Percentiles rank a stretch among this genome's conserved stretches.
These are phyloP conservation scores for Lepidopterella palustris DNA, from an alignment of 495 filamentous ascomycete genomes.

Conservation along the genomic window DNA sequence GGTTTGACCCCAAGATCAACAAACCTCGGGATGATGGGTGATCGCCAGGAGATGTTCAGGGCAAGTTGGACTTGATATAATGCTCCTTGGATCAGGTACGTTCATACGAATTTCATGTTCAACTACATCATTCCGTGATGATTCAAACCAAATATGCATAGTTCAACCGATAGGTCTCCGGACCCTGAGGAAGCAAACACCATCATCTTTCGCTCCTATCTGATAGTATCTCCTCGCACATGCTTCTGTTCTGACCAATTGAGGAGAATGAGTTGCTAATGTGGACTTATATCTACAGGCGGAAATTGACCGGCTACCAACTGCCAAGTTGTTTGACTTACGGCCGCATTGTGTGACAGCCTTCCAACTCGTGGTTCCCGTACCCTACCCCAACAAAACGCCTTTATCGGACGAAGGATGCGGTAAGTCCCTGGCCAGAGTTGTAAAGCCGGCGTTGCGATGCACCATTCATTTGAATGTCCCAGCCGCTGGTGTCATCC, in stretches of 20 bases:
- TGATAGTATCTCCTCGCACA: conserved; percentile 12
- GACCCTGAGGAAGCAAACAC: conserved; percentile 25
- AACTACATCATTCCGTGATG: conserved; percentile 24
- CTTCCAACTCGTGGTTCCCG: conserved; percentile 15
- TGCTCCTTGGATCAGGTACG: conserved; percentile 10
- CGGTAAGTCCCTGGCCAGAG: not conserved
- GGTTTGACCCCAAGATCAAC: not conserved
- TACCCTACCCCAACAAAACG: not conserved
- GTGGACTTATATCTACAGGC: not conserved
- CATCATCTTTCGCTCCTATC: conserved; percentile 34
- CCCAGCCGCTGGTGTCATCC: conserved; percentile 26
- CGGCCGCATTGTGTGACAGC: conserved; percentile 3
- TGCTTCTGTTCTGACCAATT: conserved; percentile 1
- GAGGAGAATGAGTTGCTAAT: not conserved
- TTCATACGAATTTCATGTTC: not conserved
- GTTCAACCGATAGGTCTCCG: conserved; percentile 30
- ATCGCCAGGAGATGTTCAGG: not conserved
- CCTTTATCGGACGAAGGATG: not conserved
- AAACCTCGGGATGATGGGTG: not conserved
- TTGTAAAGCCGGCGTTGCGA: not conserved
- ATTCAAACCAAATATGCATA: conserved; percentile 29
- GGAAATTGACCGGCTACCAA: not conserved
- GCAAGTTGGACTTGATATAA: not conserved
- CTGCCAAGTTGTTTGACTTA: not conserved
- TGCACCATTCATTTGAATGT: not conserved